Conservation (phyloP, 2,329 filamentous ascomycete species). For the Cadophora sp. region DNA sequence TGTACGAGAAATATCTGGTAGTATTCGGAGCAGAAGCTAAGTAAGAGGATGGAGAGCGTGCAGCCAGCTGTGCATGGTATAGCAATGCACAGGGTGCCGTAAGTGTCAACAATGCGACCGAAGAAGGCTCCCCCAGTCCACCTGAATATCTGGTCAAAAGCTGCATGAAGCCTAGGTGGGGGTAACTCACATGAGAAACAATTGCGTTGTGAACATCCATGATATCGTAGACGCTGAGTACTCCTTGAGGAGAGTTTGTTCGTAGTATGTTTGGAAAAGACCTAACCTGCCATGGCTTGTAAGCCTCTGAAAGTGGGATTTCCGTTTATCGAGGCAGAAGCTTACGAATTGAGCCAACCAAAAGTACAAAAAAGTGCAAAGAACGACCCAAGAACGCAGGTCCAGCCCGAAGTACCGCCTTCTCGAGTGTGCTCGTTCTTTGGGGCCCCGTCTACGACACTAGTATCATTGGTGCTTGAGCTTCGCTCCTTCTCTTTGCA, state of each 20-base stretch:
- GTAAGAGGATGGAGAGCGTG: constrained; percentile 68
- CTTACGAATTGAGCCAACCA: constrained; percentile 52
- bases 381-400: constrained; percentile 55
- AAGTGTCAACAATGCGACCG: constrained; percentile 66
- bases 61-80: constrained; percentile 59
- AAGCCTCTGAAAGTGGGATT: background rate
- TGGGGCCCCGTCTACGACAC: background rate
- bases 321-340: constrained; percentile 1
- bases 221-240: constrained; percentile 59
- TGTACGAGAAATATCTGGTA: constrained; percentile 59
- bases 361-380: constrained; percentile 54
- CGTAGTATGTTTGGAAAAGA: constrained; percentile 64
- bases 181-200: constrained; percentile 53
- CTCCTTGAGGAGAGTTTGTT: constrained; percentile 51
- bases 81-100: constrained; percentile 64
- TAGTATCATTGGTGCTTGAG: background rate
- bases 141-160: constrained; percentile 9
- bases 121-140: constrained; percentile 60
- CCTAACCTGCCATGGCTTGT: constrained; percentile 46
- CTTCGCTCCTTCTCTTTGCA: background rate
- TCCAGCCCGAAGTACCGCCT: constrained; percentile 61
- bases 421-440: constrained; percentile 49
- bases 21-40: constrained; percentile 60
- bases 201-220: constrained; percentile 65
- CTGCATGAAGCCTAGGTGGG: background rate